Percentiles rank a stretch among this genome's conserved stretches.
Conservation (phyloP, 2,329 filamentous ascomycete genomes). For the Didymella keratinophila region DNA sequence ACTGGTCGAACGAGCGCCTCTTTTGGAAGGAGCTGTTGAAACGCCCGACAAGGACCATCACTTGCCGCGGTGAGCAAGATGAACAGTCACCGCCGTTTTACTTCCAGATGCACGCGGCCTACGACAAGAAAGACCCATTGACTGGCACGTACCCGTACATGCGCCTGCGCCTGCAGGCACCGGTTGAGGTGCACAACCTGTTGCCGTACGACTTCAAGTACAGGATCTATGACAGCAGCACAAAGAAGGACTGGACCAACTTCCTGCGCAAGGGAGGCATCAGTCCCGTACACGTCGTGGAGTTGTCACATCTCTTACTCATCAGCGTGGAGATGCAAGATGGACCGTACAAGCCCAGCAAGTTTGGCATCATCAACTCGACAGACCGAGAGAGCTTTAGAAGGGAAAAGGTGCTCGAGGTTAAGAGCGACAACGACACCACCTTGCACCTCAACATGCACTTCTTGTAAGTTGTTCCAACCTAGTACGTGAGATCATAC, state of each 20-base stretch:
- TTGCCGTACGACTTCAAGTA: conserved; percentile 99
- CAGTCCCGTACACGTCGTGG: conserved; percentile 96
- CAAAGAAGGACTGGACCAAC: conserved; percentile 98
- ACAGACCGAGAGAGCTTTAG: conserved; percentile 87
- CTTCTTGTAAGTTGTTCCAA: conserved; percentile 69
- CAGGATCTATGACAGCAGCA: conserved; percentile 97
- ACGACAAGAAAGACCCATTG: conserved; percentile 82
- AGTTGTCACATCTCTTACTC: conserved; percentile 89
- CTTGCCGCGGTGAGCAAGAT: conserved; percentile 84
- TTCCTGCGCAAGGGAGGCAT: conserved; percentile 96
- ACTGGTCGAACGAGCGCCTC: conserved; percentile 88
- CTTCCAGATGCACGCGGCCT: conserved; percentile 91
- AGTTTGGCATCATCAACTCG: conserved; percentile 96
- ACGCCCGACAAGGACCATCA: conserved; percentile 82
- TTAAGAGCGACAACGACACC: conserved; percentile 85
- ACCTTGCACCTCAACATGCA: conserved; percentile 84
- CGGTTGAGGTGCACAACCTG: conserved; percentile 92
- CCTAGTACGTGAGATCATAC: conserved; percentile 22
- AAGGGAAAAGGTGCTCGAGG: conserved; percentile 77
- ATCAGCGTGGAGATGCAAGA: conserved; percentile 97
- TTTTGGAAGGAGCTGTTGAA: conserved; percentile 94
- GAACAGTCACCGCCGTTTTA: conserved; percentile 85
- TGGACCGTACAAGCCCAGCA: conserved; percentile 90
- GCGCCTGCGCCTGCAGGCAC: conserved; percentile 88
- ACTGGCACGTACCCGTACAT: conserved; percentile 92